Base-by-base conservation (phyloP, 23 red algal species). In the Pyropia haitanensis region DNA sequence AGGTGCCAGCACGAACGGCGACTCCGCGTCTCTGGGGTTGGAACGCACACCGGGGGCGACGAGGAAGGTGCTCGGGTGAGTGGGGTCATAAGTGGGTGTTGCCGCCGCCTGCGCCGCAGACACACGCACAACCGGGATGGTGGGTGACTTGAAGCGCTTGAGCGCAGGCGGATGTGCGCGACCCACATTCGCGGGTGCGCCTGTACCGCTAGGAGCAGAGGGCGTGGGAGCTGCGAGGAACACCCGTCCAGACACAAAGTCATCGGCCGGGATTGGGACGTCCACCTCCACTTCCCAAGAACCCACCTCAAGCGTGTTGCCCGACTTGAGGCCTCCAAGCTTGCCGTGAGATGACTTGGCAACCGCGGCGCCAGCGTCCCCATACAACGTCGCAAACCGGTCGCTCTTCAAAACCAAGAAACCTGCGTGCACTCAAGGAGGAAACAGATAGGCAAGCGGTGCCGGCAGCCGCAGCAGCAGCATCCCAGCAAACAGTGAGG, bases 251-350 rank as follows among this genome's bases (percentile, higher is more conserved):
- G 83, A 88, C 39, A 72, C 27, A 28, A 64, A 88, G 25, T 88
- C 73, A n/a, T 79, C 66, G 20, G 66, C 72, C 17, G 57, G 58
- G 49, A 88, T 60, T 16, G 61, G 23, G 48, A 70, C 51, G 22
- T 88, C 65, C 25, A 79, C 67, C 73, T 88, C 83, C 14, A 88
- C 72, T 48, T 79, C 73, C 26, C 52, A 79, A 34, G 63, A 60
- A 32, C 44, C 57, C 24, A 88, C 66, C 64, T 88, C 73, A 1
- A 88, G 53, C 3, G 83, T 79, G 56, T 88, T 88, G 30, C 83
- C 83, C 2, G 63, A 30, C 51, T 79, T 79, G 53, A 88, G 60
- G 53, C 75, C 83, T 2, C 83, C 83, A 8, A 88, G 60, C 50
- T 53, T 53, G 15, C 51, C 59, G 6, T 39, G 23, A 1, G 51